A percentile compares a stretch with the other conserved stretches of the same genome.
Evolutionary conservation across 495 filamentous ascomycete genomes (phyloP).

Genomic region (Schizothecium vesticola): DNA sequence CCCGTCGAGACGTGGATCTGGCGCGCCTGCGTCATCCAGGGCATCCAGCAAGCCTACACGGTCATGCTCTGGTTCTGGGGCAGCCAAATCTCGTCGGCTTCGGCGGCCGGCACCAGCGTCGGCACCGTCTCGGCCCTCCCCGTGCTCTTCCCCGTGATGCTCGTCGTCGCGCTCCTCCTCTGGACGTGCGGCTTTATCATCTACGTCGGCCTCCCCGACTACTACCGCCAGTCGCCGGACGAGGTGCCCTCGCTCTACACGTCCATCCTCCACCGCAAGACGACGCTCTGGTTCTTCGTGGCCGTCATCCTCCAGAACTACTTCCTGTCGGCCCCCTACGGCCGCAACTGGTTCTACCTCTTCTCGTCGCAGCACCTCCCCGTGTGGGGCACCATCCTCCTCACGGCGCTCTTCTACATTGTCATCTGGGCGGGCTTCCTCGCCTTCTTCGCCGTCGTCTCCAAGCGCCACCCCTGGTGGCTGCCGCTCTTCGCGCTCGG

Average conservation of each 20-base stretch:
- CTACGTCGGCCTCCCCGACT: slow-evolving; percentile 54
- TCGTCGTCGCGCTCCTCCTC: slow-evolving; percentile 46
- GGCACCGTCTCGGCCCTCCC: slow-evolving; percentile 18
- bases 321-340: slow-evolving; percentile 53
- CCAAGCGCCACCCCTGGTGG: slow-evolving; percentile 54
- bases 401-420: slow-evolving; percentile 54
- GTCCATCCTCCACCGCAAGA: slow-evolving; percentile 51
- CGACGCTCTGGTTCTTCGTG: slow-evolving; percentile 55
- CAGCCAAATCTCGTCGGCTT: slow-evolving; percentile 26
- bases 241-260: slow-evolving; percentile 56
- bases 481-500: slow-evolving; percentile 60
- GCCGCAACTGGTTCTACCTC: slow-evolving; percentile 56
- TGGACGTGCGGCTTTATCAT: slow-evolving; percentile 46
- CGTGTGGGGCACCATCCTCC: slow-evolving; percentile 43
- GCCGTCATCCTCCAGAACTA: slow-evolving; percentile 59
- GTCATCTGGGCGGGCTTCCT: slow-evolving; percentile 48
- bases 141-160: slow-evolving; percentile 40
- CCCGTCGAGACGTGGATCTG: slow-evolving; percentile 58
- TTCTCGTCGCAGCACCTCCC: slow-evolving; percentile 46
- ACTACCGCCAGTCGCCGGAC: slow-evolving; percentile 62
- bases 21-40: slow-evolving; percentile 58
- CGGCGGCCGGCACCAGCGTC: slow-evolving; percentile 1
- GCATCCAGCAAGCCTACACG: slow-evolving; percentile 57
- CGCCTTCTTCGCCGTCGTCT: slow-evolving; percentile 40
- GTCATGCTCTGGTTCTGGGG: slow-evolving; percentile 60